Percentiles rank a stretch among this genome's conserved stretches.
Evolutionary conservation across 2,329 filamentous ascomycete species (phyloP).

Genomic region (Thielaviopsis musarum): DNA sequence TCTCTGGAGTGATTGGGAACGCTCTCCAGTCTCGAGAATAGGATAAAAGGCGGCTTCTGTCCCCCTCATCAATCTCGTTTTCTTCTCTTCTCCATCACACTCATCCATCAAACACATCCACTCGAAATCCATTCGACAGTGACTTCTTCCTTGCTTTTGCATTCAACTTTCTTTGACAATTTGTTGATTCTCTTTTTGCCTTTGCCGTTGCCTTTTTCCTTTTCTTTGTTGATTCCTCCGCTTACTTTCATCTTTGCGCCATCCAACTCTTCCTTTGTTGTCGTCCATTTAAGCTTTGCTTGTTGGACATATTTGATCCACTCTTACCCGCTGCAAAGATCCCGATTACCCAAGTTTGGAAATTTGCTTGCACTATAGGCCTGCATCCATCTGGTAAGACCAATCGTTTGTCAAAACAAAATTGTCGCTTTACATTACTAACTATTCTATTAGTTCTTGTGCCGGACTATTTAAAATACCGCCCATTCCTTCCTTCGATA

Average conservation of each 20-base stretch:
- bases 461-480: background rate
- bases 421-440: background rate
- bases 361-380: background rate
- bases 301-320: background rate
- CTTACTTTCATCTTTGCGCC: background rate
- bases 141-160: no score
- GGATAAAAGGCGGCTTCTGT: no score
- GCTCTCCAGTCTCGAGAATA: no score
- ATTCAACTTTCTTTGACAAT: no score
- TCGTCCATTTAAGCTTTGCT: background rate
- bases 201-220: background rate
- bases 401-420: background rate
- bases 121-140: no score
- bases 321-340: background rate
- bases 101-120: no score
- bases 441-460: background rate
- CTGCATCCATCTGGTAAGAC: background rate
- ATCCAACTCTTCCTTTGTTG: background rate
- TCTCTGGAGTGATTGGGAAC: no score
- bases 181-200: no score
- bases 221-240: background rate
- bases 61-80: no score
- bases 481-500: background rate
- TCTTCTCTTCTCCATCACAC: no score
- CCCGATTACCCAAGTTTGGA: background rate